Evolutionary conservation across 2,329 filamentous ascomycete species (phyloP), one percentile per base, ranked within the genome.

Genomic region (Trichoderma atrobrunneum): DNA sequence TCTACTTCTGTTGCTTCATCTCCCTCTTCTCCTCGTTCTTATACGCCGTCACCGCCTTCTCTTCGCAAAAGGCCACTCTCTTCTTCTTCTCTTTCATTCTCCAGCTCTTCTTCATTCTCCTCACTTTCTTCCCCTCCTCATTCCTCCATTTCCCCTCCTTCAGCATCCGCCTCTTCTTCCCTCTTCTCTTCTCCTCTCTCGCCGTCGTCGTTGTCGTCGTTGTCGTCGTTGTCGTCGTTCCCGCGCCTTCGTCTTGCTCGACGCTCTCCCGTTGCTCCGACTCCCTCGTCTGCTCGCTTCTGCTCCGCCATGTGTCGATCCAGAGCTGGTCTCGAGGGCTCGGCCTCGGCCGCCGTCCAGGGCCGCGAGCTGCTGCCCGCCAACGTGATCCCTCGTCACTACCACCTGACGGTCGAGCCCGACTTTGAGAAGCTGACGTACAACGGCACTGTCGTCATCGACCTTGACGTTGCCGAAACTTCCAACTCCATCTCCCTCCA

Each of bases 321-420:
- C 39, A 66, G 60, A 51, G 69, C 68, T 51, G 72, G 69, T n/a
- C 28, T 63, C 21, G 72, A 73, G 63, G 73, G 72, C 18, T 26
- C 63, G 12, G 71, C 74, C 66, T 54, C 75, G 24, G 63, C 71
- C 24, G 70, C 60, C 32, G 39, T 70, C 60, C 83, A 78, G 21
- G 77, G 75, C 51, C 91, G 95, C 78, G 92, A 97, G 85, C 91
- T 98, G 75, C 87, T 98, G 77, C 96, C 95, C 67, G 90, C 91
- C 83, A 97, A 98, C 79, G 94, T 98, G 78, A 92, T 95, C 81
- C 95, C 95, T n/a, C 84, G 87, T 51, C 94, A 98, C 84, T 98
- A 98, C 84, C 90, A 97, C 81, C 84, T 98, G 77, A 96, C 93
- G 1, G 87, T 98, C 74, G 96, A 98, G 84, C 94, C 95, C 70